These are phyloP conservation scores for Dothistroma septosporum DNA, from an alignment of 2,329 filamentous ascomycete species.

Conservation along the genomic window DNA sequence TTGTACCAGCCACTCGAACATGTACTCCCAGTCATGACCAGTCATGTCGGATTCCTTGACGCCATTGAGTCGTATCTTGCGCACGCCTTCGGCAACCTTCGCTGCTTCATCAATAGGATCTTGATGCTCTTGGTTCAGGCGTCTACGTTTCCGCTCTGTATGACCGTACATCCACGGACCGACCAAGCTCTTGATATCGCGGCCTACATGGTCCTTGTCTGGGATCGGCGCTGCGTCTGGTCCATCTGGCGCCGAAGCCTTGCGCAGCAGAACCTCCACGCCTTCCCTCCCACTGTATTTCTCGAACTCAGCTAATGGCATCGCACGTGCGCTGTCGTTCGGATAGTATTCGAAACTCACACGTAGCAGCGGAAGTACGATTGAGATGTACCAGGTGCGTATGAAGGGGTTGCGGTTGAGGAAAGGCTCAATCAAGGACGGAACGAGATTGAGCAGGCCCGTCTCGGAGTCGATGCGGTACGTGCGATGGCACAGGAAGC, in stretches of 20 bases:
- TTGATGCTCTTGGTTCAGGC: slow-evolving; percentile 16
- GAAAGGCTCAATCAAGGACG: slow-evolving; percentile 65
- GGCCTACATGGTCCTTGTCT: slow-evolving; percentile 40
- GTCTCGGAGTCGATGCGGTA: slow-evolving; percentile 67
- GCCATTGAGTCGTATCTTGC: slow-evolving; percentile 29
- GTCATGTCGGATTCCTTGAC: slow-evolving; percentile 31
- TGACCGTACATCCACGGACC: slow-evolving; percentile 70
- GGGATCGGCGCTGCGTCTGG: not conserved
- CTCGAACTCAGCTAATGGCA: slow-evolving; percentile 64
- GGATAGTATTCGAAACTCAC: slow-evolving; percentile 68
- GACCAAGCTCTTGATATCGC: slow-evolving; percentile 64
- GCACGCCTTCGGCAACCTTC: slow-evolving; percentile 10
- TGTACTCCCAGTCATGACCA: slow-evolving; percentile 64
- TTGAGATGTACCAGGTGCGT: slow-evolving; percentile 65
- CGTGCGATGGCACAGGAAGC: slow-evolving; percentile 65
- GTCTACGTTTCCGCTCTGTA: slow-evolving; percentile 52
- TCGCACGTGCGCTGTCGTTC: slow-evolving; percentile 47
- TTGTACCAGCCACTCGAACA: slow-evolving; percentile 62
- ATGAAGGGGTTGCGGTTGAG: slow-evolving; percentile 58
- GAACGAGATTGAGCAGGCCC: slow-evolving; percentile 65
- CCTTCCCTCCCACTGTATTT: slow-evolving; percentile 56
- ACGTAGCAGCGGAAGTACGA: slow-evolving; percentile 63
- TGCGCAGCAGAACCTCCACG: slow-evolving; percentile 58
- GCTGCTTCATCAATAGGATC: slow-evolving; percentile 6
- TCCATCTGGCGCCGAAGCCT: slow-evolving; percentile 43